These are phyloP conservation scores for Ilex paraguariensis DNA, from an alignment of 305 asterid genomes.

Conservation along the genomic window DNA sequence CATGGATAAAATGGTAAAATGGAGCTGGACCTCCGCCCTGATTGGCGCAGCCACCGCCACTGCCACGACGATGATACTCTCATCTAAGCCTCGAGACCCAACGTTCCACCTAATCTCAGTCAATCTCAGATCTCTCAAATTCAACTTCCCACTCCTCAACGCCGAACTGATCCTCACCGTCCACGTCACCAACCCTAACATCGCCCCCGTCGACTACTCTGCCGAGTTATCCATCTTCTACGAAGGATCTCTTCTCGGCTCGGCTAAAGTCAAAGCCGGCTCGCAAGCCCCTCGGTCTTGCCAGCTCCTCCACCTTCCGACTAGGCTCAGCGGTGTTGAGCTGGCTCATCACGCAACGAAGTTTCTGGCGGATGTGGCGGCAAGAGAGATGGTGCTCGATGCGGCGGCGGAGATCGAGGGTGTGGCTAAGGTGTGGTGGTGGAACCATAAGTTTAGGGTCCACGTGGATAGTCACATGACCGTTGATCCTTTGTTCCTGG, in stretches of 20 bases:
- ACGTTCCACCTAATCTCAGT: conserved; percentile 77
- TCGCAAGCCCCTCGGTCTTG: conserved; percentile 83
- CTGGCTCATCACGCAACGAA: conserved; percentile 65
- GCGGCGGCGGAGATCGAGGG: conserved; percentile 77
- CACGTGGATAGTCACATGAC: conserved; percentile 92
- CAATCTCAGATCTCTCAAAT: conserved; percentile 74
- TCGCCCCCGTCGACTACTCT: conserved; percentile 59
- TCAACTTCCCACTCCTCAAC: conserved; percentile 80
- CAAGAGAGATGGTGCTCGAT: conserved; percentile 84
- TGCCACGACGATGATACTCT: conserved; percentile 33
- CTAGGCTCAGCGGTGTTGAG: conserved; percentile 70
- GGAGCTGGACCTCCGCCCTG: conserved; percentile 81
- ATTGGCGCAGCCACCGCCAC: conserved; percentile 76
- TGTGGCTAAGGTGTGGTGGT: conserved; percentile 76
- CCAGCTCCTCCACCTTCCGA: conserved; percentile 81
- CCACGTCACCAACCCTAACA: conserved; percentile 94
- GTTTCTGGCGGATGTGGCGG: conserved; percentile 63
- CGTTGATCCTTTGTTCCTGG: conserved; percentile 82
- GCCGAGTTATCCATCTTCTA: conserved; percentile 72
- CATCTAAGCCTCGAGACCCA: conserved; percentile 75
- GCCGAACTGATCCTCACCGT: conserved; percentile 72
- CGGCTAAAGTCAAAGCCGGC: conserved; percentile 70
- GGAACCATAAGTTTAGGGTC: conserved; percentile 77
- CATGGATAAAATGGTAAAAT: conserved; percentile 28
- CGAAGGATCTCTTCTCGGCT: conserved; percentile 72